Evolutionary conservation across 2,329 filamentous ascomycete genomes (phyloP).

Genomic region (Hortaea werneckii): DNA sequence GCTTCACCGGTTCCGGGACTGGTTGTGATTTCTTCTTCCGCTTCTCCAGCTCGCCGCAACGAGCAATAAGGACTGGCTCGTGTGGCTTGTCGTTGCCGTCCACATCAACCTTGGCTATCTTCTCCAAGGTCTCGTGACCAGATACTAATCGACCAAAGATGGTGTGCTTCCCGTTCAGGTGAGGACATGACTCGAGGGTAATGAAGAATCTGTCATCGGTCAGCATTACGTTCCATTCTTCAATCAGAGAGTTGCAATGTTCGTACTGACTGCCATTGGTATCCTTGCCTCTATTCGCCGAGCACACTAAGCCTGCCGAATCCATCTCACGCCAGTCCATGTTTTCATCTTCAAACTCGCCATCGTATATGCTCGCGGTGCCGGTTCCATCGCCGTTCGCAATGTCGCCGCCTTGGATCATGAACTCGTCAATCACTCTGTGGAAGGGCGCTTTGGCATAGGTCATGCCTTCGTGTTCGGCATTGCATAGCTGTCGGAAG

Average conservation of each 20-base stretch:
- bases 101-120: slow-evolving; percentile 27
- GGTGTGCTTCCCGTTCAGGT: slow-evolving; percentile 34
- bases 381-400: slow-evolving; percentile 32
- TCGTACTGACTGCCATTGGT: slow-evolving; percentile 33
- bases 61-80: slow-evolving; percentile 26
- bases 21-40: slow-evolving; percentile 17
- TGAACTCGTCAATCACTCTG: slow-evolving; percentile 35
- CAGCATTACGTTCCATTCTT: slow-evolving; percentile 2
- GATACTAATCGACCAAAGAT: slow-evolving; percentile 30
- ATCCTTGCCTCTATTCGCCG: slow-evolving; percentile 31
- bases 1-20: neutral
- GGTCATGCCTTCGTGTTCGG: slow-evolving; percentile 26
- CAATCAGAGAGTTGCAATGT: neutral
- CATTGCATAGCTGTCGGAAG: slow-evolving; percentile 36
- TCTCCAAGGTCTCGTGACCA: slow-evolving; percentile 26
- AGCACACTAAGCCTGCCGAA: slow-evolving; percentile 30
- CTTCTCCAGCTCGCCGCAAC: slow-evolving; percentile 31
- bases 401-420: slow-evolving; percentile 36
- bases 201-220: slow-evolving; percentile 29
- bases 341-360: slow-evolving; percentile 33
- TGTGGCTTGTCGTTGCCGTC: slow-evolving; percentile 29
- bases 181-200: slow-evolving; percentile 29
- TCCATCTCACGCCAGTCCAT: slow-evolving; percentile 33
- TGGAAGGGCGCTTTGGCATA: slow-evolving; percentile 31
- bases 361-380: slow-evolving; percentile 30